phyloP scores from a whole-genome alignment of 2,329 filamentous ascomycete species.

The Cytospora chrysosperma region DNA sequence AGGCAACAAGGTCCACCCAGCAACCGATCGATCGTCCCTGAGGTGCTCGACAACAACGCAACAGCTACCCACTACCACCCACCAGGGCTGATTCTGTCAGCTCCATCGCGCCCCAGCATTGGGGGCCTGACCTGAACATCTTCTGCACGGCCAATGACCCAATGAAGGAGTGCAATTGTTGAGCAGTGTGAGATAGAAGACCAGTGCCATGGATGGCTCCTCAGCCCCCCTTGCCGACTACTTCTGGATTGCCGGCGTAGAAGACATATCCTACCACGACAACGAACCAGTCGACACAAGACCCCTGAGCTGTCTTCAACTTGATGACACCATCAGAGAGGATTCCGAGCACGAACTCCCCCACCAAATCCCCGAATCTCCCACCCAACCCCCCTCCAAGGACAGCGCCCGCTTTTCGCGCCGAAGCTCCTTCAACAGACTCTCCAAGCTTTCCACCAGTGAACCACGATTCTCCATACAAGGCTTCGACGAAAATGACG shows the following conservation, averaged over 20 bases:
- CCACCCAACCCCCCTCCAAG: conserved; percentile 33
- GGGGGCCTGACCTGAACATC: conserved; percentile 7
- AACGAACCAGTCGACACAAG: conserved; percentile 31
- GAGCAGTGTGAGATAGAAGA: conserved; percentile 17
- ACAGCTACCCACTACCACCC: conserved; percentile 3
- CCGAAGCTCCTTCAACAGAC: conserved; percentile 57
- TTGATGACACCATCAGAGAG: conserved; percentile 62
- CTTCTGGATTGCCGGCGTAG: conserved; percentile 73
- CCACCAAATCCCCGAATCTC: conserved; percentile 42
- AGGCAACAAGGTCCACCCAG: conserved; percentile 4
- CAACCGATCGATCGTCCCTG: background rate
- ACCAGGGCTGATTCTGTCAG: conserved; percentile 10
- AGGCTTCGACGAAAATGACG: conserved; percentile 53
- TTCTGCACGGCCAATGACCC: conserved; percentile 21
- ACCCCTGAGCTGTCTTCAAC: conserved; percentile 39
- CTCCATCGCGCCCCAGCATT: conserved; percentile 15
- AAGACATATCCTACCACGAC: conserved; percentile 65
- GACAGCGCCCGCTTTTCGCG: conserved; percentile 56
- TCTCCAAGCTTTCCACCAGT: conserved; percentile 50
- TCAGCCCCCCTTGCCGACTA: conserved; percentile 70
- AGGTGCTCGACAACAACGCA: background rate
- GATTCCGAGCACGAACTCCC: conserved; percentile 56
- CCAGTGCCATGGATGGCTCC: conserved; percentile 56
- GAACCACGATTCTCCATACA: conserved; percentile 53
- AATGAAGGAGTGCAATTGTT: conserved; percentile 20